Evolutionary conservation across 2,329 filamentous ascomycete species (phyloP).

Genomic region (Stemphylium vesicarium): DNA sequence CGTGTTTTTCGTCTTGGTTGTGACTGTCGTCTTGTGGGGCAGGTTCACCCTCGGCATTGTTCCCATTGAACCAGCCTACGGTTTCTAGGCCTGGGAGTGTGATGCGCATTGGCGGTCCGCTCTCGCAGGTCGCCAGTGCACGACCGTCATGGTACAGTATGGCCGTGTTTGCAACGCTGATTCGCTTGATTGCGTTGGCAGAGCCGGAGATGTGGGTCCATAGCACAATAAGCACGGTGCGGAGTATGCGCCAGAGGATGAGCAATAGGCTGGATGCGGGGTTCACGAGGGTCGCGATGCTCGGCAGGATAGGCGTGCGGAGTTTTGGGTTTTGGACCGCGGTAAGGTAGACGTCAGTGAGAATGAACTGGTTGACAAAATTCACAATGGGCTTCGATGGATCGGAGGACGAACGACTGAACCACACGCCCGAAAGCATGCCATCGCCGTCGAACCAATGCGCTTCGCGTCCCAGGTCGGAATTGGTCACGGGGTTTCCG

Average conservation of each 20-base stretch:
- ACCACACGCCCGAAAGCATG: constrained; percentile 73
- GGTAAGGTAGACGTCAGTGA: constrained; percentile 70
- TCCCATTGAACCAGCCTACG: constrained; percentile 73
- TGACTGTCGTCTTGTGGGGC: constrained; percentile 21
- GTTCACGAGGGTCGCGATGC: constrained; percentile 70
- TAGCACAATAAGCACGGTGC: constrained; percentile 64
- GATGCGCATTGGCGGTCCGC: constrained; percentile 71
- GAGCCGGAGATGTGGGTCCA: constrained; percentile 65
- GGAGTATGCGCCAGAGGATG: constrained; percentile 60
- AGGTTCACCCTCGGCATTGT: constrained; percentile 60
- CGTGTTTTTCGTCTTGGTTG: constrained; percentile 13
- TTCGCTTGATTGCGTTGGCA: constrained; percentile 65
- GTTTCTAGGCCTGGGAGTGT: constrained; percentile 69
- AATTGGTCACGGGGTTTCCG: constrained; percentile 69
- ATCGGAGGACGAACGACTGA: constrained; percentile 52
- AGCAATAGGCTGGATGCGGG: constrained; percentile 60
- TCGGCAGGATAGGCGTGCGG: constrained; percentile 66
- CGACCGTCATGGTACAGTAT: constrained; percentile 72
- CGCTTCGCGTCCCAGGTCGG: constrained; percentile 65
- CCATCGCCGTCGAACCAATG: constrained; percentile 81
- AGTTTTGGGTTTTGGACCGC: constrained; percentile 57
- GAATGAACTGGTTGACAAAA: constrained; percentile 72
- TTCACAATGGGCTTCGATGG: constrained; percentile 59
- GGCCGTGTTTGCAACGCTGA: constrained; percentile 73
- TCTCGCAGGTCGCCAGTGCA: constrained; percentile 73